These are phyloP conservation scores for Arthrobotrys conoides DNA, from an alignment of 2,329 filamentous ascomycete species.

Conservation along the genomic window DNA sequence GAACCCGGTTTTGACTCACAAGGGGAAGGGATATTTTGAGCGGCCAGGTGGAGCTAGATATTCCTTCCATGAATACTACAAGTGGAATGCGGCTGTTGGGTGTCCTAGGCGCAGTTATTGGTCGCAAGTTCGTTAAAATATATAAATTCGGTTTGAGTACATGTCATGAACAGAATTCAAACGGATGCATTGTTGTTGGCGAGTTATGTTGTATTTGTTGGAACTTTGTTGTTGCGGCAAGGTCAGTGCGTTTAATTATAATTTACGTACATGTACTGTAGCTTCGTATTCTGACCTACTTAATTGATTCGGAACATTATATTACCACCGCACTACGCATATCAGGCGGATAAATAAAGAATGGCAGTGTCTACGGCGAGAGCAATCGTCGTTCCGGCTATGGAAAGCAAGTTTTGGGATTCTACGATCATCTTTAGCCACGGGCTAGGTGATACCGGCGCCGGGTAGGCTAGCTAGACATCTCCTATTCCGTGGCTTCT, in stretches of 20 bases:
- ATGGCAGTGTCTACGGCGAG: conserved; percentile 37
- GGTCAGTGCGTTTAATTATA: no score
- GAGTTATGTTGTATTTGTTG: conserved; percentile 2
- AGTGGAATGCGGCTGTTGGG: background rate
- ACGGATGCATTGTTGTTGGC: no score
- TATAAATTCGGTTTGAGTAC: no score
- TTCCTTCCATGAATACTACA: background rate
- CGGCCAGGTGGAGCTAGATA: conserved; percentile 67
- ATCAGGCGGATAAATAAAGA: background rate
- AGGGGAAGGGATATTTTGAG: conserved; percentile 86
- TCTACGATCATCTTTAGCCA: conserved; percentile 87
- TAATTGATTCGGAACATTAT: background rate
- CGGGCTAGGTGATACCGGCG: conserved; percentile 86
- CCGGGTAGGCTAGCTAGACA: conserved; percentile 68
- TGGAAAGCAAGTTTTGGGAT: conserved; percentile 42
- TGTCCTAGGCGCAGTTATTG: background rate
- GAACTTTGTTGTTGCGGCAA: conserved; percentile 9
- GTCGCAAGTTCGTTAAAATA: no score
- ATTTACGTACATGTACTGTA: background rate
- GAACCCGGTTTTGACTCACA: conserved; percentile 67
- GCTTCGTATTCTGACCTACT: no score
- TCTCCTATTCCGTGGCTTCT: background rate
- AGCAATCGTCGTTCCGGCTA: conserved; percentile 42
- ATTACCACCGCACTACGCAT: background rate
- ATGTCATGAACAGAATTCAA: no score